Evolutionary conservation across 306 rosid species (phyloP).

Genomic region (Acacia melanoxylon): DNA sequence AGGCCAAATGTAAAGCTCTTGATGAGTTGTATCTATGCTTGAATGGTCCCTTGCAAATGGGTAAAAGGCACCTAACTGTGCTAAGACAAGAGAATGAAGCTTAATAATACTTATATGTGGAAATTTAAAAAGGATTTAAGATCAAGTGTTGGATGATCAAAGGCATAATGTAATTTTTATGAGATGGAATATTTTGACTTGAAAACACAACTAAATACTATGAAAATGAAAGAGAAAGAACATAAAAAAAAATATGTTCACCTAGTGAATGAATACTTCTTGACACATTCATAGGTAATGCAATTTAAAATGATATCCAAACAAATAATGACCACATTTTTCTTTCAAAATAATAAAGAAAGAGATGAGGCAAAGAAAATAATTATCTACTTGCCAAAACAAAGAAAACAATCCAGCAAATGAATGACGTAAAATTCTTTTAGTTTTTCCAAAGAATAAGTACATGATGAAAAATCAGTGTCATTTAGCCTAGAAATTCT

Average conservation of each 20-base stretch:
- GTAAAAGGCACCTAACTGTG: slow-evolving; percentile 85
- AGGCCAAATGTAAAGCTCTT: slow-evolving; percentile 88
- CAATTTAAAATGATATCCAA: background rate
- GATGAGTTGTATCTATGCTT: slow-evolving; percentile 36
- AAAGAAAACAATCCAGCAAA: background rate
- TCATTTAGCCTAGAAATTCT: background rate
- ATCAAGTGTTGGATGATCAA: background rate
- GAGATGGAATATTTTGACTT: background rate
- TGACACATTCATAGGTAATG: background rate
- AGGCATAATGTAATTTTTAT: background rate
- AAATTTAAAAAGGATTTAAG: background rate
- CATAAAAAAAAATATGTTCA: background rate
- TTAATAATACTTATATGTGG: background rate
- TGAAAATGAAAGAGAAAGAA: background rate
- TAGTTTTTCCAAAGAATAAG: background rate
- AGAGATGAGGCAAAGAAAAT: background rate
- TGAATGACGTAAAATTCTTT: background rate
- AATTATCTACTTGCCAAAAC: background rate
- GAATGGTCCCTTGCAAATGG: slow-evolving; percentile 94
- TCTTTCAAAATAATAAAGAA: background rate
- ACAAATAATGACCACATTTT: background rate
- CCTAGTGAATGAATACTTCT: background rate
- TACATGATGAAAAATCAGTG: background rate
- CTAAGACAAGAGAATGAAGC: background rate
- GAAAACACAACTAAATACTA: background rate